Percentiles rank a stretch among this genome's conserved stretches.
Conservation (phyloP, 2,329 filamentous ascomycete genomes). For the Talaromyces sp. region DNA sequence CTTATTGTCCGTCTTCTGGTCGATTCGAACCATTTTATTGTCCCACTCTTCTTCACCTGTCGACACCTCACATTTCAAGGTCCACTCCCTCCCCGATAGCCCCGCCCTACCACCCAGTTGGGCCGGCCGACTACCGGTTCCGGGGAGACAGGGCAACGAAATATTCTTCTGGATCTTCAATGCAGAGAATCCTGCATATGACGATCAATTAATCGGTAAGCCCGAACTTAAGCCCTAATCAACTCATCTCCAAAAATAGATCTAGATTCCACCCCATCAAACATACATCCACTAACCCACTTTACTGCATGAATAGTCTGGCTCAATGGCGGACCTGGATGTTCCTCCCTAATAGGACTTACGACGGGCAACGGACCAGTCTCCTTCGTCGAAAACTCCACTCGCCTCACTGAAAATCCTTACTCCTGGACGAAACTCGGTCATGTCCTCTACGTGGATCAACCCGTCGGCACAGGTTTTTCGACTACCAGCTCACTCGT, state of each 20-base stretch:
- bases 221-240: background rate
- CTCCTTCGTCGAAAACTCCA: slow-evolving; percentile 33
- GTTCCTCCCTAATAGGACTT: slow-evolving; percentile 38
- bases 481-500: slow-evolving; percentile 35
- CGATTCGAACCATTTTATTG: slow-evolving; percentile 15
- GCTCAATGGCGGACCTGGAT: slow-evolving; percentile 42
- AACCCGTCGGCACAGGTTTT: slow-evolving; percentile 41
- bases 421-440: slow-evolving; percentile 37
- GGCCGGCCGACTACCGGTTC: slow-evolving; percentile 39
- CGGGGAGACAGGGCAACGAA: slow-evolving; percentile 31
- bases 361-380: slow-evolving; percentile 39
- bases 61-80: slow-evolving; percentile 27
- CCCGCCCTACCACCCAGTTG: slow-evolving; percentile 35
- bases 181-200: slow-evolving; percentile 31
- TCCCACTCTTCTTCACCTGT: slow-evolving; percentile 2
- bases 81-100: slow-evolving; percentile 33
- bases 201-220: slow-evolving; percentile 40
- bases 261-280: background rate
- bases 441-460: slow-evolving; percentile 42
- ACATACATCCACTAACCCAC: background rate
- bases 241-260: background rate
- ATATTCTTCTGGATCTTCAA: slow-evolving; percentile 44
- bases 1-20: slow-evolving; percentile 24
- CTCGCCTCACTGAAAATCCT: slow-evolving; percentile 25
- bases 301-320: slow-evolving; percentile 28